Conservation (phyloP, 805 yeast species). For the Kluyveromyces nonfermentans region DNA sequence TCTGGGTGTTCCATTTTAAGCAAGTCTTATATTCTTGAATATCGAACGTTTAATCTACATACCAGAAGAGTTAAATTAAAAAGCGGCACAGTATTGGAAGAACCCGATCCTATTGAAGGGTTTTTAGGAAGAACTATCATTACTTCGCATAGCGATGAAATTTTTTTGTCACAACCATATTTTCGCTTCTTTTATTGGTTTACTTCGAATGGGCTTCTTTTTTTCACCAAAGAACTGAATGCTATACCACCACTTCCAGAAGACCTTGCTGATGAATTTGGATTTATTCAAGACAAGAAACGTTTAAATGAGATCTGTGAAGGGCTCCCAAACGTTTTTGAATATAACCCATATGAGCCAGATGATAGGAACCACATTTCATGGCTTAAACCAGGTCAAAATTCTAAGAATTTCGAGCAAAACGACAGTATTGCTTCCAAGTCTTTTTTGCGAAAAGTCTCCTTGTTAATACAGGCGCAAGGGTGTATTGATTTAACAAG, state of each 20-base stretch:
- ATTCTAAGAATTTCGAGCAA: constrained; percentile 33
- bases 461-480: constrained; percentile 46
- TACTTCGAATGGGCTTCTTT: constrained; percentile 51
- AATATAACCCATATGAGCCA: constrained; percentile 46
- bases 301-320: constrained; percentile 14
- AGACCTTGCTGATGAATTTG: constrained; percentile 13
- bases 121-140: constrained; percentile 51
- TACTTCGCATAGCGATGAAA: constrained; percentile 33
- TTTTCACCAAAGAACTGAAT: constrained; percentile 43
- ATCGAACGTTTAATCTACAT: constrained; percentile 39
- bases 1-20: constrained; percentile 36
- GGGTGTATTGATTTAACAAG: constrained; percentile 50
- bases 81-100: constrained; percentile 28
- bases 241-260: constrained; percentile 57
- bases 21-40: constrained; percentile 48
- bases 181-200: constrained; percentile 53
- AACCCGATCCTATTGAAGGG: constrained; percentile 78
- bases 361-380: constrained; percentile 42
- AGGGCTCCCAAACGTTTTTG: constrained; percentile 32
- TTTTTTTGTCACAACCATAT: constrained; percentile 32
- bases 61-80: constrained; percentile 23
- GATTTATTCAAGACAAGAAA: constrained; percentile 23
- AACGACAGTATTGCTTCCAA: constrained; percentile 51
- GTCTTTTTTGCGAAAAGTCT: constrained; percentile 55
- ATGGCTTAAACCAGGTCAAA: constrained; percentile 45